A percentile compares a stretch with the other conserved stretches of the same genome.
These are phyloP conservation scores for Jasminum sambac DNA, from an alignment of 257 asterid species.

Conservation along the genomic window DNA sequence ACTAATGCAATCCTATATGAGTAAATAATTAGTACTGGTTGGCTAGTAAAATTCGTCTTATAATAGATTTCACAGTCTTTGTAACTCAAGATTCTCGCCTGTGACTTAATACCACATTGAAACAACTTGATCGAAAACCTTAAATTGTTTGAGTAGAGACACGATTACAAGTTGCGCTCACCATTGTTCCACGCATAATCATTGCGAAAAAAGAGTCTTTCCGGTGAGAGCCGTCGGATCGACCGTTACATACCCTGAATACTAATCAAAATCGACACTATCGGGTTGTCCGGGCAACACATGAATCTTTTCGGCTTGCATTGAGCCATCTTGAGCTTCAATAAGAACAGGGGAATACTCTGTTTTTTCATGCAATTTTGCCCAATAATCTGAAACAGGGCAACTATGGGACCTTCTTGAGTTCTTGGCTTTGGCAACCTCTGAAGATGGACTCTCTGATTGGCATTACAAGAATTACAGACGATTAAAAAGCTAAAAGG, in stretches of 20 bases:
- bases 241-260: slow-evolving; percentile 52
- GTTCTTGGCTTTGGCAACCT: neutral
- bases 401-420: neutral
- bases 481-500: neutral
- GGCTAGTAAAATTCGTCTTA: no score
- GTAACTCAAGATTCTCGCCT: no score
- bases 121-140: no score
- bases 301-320: slow-evolving; percentile 23
- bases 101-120: no score
- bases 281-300: slow-evolving; percentile 37
- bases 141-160: no score
- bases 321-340: slow-evolving; percentile 30
- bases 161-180: slow-evolving; percentile 3
- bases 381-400: neutral
- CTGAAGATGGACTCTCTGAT: neutral
- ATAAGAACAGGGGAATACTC: slow-evolving; percentile 22
- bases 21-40: no score
- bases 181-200: slow-evolving; percentile 44
- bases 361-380: slow-evolving; percentile 5
- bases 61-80: no score
- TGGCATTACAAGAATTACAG: neutral
- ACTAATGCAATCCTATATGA: no score
- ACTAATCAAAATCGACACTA: slow-evolving; percentile 38
- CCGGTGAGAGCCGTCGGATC: slow-evolving; percentile 40
- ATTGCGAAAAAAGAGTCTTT: slow-evolving; percentile 41